Conservation (phyloP, 2,329 filamentous ascomycete genomes). For the Ceratocystis alfenasii region DNA sequence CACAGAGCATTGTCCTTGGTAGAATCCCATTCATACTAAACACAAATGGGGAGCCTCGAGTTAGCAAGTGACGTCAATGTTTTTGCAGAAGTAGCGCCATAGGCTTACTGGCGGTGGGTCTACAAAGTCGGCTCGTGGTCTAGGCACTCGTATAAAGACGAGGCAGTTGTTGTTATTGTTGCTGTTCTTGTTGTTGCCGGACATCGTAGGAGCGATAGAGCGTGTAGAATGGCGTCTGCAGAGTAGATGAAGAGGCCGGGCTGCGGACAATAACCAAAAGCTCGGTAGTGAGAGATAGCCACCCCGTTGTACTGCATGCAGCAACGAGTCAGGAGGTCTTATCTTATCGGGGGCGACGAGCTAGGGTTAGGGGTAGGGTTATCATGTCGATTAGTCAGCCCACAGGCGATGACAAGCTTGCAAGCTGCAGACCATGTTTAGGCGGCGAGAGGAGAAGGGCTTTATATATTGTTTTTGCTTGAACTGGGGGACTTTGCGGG, state of each 20-base stretch:
- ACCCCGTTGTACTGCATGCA: not conserved
- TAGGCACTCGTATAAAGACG: conserved; percentile 80
- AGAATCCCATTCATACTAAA: conserved; percentile 55
- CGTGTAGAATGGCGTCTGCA: not conserved
- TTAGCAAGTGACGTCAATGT: not conserved
- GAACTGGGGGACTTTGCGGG: too few species aligned
- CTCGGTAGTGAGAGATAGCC: too few species aligned
- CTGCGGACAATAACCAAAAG: not conserved
- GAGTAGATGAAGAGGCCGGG: not conserved
- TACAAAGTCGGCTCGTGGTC: conserved; percentile 72
- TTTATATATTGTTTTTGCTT: too few species aligned
- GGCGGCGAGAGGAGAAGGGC: too few species aligned
- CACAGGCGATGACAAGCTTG: too few species aligned
- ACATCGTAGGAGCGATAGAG: not conserved
- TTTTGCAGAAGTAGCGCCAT: not conserved
- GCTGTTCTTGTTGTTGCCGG: not conserved
- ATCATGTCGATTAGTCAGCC: too few species aligned
- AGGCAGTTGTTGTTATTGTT: conserved; percentile 38
- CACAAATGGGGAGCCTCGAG: not conserved
- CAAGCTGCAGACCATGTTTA: too few species aligned
- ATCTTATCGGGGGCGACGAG: not conserved
- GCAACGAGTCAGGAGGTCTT: not conserved
- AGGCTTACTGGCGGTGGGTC: conserved; percentile 69
- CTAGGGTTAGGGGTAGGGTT: too few species aligned
- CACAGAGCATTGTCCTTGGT: conserved; percentile 79